A percentile compares a stretch with the other conserved stretches of the same genome.
These are phyloP conservation scores for Exobasidium rhododendri DNA, from an alignment of 1,284 basidiomycete species.

Conservation along the genomic window DNA sequence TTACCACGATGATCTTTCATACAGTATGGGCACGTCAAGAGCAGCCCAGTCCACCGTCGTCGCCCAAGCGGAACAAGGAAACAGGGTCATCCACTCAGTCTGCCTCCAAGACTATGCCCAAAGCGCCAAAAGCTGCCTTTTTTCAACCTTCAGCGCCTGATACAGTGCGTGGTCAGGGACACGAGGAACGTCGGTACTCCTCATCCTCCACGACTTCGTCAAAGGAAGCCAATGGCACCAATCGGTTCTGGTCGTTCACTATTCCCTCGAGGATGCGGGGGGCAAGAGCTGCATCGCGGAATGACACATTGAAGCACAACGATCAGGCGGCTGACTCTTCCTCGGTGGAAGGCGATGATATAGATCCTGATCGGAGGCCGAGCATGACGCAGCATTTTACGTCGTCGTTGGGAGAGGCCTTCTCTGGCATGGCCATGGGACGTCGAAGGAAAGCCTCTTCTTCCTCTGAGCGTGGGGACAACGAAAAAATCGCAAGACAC, in stretches of 20 bases:
- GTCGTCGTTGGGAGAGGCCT: not conserved
- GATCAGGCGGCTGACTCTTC: not conserved
- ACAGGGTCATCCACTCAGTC: not conserved
- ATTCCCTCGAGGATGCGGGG: conserved; percentile 22
- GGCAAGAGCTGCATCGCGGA: conserved; percentile 6
- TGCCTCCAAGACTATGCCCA: not conserved
- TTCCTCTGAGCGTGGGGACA: not conserved
- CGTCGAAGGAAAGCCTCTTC: not conserved
- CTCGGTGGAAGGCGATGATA: not conserved
- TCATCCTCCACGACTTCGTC: not conserved
- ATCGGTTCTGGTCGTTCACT: conserved; percentile 40
- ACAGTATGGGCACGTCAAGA: conserved; percentile 35
- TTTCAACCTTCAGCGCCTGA: not conserved
- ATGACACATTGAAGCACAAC: conserved; percentile 24
- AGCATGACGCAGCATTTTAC: not conserved
- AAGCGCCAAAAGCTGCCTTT: not conserved
- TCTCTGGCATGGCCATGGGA: not conserved
- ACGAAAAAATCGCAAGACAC: not conserved
- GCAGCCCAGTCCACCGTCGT: conserved; percentile 24
- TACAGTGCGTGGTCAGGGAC: not conserved
- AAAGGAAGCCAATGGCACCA: conserved; percentile 15
- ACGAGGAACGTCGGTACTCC: conserved; percentile 12
- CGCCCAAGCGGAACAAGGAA: not conserved
- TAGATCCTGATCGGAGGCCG: not conserved
- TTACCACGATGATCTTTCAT: too few species aligned